Base-by-base conservation (phyloP, 257 asterid species). In the Hygrophila difformis region DNA sequence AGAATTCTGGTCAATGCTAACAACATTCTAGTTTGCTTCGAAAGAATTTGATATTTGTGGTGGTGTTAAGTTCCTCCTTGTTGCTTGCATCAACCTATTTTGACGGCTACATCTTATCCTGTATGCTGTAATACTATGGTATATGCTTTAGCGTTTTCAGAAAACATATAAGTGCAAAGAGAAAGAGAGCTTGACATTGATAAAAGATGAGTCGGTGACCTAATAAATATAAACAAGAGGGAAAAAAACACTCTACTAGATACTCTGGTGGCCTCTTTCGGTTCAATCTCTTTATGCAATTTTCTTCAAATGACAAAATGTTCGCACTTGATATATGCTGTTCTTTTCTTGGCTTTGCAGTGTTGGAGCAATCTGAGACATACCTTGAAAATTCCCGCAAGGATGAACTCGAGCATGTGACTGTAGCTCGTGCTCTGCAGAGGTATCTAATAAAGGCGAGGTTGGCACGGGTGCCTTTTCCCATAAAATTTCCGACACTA, bases 341-440 rank as follows among this genome's bases (percentile, higher is more conserved):
- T 52, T 51, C 33, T 12, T 61, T 56, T 53, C 23, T 47, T 45
- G 16, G 57, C 60, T 61, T 24, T 53, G 36, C 82, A 80, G 96
- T 86, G 66, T 86, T 75, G 61, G 95, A 72, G 66, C 92, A 78
- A 65, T 64, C 76, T 20, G 96, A 76, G 60, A 64, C 64, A 47
- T 68, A 93, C 17, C 63, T 62, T 11, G 92, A 79, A 22, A 73
- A 62, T 68, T 46, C 42, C 51, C 77, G 65, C 39, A 82, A 56
- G 49, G 99, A 91, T 37, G 97, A 86, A 72, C 95, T 77, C 59
- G 99, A 91, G 76, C 99, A 91, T 34, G 86, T 80, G 54, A 81
- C 81, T 1, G 95, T 82, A 35, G 97, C 95, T 47, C 86, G 95
- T 34, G 97, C 97, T 13, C 69, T 91, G 52, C 93, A 86, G 58